Percentiles rank a stretch among this genome's conserved stretches.
Evolutionary conservation across 768 basidiomycete genomes (phyloP).

Genomic region (Rossbeevera mucosa): DNA sequence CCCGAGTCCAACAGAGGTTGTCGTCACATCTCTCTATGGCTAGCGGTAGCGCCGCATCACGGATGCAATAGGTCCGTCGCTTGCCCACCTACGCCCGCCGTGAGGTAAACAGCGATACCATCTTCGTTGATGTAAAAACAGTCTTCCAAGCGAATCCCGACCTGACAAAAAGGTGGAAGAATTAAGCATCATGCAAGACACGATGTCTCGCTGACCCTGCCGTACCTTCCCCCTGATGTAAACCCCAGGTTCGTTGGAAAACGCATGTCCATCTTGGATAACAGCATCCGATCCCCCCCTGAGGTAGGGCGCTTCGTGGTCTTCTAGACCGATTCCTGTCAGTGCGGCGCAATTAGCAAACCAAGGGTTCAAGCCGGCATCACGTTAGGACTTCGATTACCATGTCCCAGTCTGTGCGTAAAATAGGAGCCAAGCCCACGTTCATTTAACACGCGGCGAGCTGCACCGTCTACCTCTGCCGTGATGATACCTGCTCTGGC

Average conservation of each 20-base stretch:
- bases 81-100: conserved; percentile 58
- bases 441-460: conserved; percentile 45
- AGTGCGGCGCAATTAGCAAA: conserved; percentile 6
- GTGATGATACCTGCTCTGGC: conserved; percentile 49
- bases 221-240: conserved; percentile 65
- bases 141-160: conserved; percentile 81
- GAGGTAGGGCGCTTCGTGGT: conserved; percentile 78
- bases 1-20: neutral
- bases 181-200: neutral
- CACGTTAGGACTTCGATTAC: conserved; percentile 35
- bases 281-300: conserved; percentile 59
- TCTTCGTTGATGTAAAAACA: conserved; percentile 63
- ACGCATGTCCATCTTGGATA: conserved; percentile 63
- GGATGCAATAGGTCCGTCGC: conserved; percentile 37
- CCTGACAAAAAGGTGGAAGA: conserved; percentile 34
- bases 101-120: conserved; percentile 58
- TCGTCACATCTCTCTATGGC: conserved; percentile 12
- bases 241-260: conserved; percentile 78
- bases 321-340: conserved; percentile 78
- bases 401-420: conserved; percentile 79
- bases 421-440: conserved; percentile 55
- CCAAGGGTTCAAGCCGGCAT: conserved; percentile 10
- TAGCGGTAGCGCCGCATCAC: conserved; percentile 20
- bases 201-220: neutral
- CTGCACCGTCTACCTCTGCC: conserved; percentile 55